These are phyloP conservation scores for Phaffia tasmanica DNA, from an alignment of 768 basidiomycete species.

Conservation along the genomic window DNA sequence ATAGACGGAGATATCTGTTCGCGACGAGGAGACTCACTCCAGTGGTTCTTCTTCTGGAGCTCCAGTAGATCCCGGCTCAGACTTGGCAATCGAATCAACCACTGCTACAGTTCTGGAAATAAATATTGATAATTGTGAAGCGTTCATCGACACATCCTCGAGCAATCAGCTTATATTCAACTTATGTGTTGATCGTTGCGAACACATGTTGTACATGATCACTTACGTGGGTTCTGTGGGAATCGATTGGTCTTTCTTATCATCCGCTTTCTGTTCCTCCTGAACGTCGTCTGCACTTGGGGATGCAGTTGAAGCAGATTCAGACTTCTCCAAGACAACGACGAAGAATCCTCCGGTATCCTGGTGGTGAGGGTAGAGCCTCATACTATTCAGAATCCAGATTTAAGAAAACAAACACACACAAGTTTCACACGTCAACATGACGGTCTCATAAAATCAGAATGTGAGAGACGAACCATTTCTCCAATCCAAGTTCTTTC, in stretches of 20 bases:
- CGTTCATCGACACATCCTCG: not conserved
- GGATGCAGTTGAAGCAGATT: not conserved
- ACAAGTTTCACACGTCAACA: not conserved
- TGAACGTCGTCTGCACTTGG: not conserved
- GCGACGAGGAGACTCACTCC: conserved; percentile 3
- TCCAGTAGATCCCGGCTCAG: conserved; percentile 22
- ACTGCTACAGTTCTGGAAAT: conserved; percentile 14
- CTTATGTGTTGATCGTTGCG: too few relatives aligned
- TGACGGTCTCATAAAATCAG: not conserved
- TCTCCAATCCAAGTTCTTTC: conserved; percentile 51
- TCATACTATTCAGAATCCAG: conserved; percentile 46
- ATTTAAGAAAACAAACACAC: not conserved
- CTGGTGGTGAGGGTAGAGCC: conserved; percentile 89
- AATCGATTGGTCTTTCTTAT: conserved; percentile 8
- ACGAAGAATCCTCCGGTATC: conserved; percentile 97
- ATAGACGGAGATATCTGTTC: not conserved
- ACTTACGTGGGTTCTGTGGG: conserved; percentile 8
- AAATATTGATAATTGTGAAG: not conserved
- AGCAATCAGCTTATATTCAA: too few relatives aligned
- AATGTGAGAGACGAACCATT: conserved; percentile 49
- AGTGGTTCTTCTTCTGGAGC: conserved; percentile 20
- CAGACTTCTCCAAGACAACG: conserved; percentile 54
- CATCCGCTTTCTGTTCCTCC: not conserved
- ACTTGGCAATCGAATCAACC: conserved; percentile 13
- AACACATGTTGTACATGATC: not conserved